Percentiles rank a stretch among this genome's conserved stretches.
phyloP scores from a whole-genome alignment of 768 basidiomycete species.

The Lentinus brumalis region DNA sequence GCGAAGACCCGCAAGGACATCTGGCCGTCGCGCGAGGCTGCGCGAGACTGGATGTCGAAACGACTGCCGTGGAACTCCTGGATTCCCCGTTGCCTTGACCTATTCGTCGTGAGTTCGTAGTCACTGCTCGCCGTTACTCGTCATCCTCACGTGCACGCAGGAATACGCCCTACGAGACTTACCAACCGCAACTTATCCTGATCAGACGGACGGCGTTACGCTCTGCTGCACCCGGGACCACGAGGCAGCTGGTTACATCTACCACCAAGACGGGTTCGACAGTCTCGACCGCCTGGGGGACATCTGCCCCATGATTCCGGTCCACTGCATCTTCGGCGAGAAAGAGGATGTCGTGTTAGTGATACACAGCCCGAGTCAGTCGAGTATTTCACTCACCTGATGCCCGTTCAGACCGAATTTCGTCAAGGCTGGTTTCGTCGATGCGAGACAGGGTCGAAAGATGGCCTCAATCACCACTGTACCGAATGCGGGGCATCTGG shows the following conservation, averaged over 20 bases:
- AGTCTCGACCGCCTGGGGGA: conserved; percentile 7
- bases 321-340: conserved; percentile 24
- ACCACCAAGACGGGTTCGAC: conserved; percentile 14
- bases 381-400: neutral
- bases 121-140: neutral
- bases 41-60: conserved; percentile 7
- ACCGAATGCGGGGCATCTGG: neutral
- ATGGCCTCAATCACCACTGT: neutral
- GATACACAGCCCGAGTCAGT: neutral
- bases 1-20: conserved; percentile 1
- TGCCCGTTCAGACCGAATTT: neutral
- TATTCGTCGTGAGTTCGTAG: conserved; percentile 6
- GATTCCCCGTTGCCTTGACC: conserved; percentile 4
- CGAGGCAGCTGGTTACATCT: conserved; percentile 24
- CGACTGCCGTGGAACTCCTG: conserved; percentile 12
- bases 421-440: neutral
- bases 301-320: conserved; percentile 17
- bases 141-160: neutral
- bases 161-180: conserved; percentile 18
- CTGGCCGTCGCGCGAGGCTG: conserved; percentile 3
- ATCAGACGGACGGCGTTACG: conserved; percentile 26
- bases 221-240: conserved; percentile 21
- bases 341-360: neutral
- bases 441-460: neutral
- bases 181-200: conserved; percentile 25